Evolutionary conservation across 352 stramenopile genomes (phyloP).

Genomic region (Phytopythium kandeliae): DNA sequence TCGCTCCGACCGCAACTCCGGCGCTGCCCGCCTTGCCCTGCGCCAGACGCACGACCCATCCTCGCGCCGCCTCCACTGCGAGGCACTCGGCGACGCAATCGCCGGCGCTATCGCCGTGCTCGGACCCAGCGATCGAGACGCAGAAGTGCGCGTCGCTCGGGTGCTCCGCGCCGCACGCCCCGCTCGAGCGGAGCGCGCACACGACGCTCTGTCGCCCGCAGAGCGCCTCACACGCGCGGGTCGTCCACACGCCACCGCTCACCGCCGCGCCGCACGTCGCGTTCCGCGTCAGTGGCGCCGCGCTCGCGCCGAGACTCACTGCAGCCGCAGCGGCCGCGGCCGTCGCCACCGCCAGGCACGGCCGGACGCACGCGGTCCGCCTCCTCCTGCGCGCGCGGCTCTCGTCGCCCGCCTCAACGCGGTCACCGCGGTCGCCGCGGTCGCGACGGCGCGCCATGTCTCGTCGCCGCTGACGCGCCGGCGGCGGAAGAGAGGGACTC

Average conservation of each 20-base stretch:
- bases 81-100: conserved; percentile 8
- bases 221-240: neutral
- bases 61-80: no score
- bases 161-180: neutral
- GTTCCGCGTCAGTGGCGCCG: neutral
- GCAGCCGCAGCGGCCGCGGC: neutral
- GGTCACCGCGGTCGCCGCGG: neutral
- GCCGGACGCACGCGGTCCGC: neutral
- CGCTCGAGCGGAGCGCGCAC: neutral
- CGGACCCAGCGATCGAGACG: neutral
- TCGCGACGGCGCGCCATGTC: neutral
- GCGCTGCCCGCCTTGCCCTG: neutral
- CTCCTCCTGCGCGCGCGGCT: neutral
- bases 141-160: conserved; percentile 1
- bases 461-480: no score
- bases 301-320: neutral
- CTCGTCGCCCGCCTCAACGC: neutral
- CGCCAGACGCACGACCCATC: neutral
- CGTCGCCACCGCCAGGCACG: neutral
- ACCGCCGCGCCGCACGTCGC: neutral
- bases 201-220: neutral
- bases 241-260: neutral
- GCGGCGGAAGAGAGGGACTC: no score
- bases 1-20: neutral
- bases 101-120: neutral